Percentiles rank a stretch among this genome's conserved stretches.
phyloP scores from a whole-genome alignment of 768 basidiomycete genomes.

The Mycena albidolilacea region DNA sequence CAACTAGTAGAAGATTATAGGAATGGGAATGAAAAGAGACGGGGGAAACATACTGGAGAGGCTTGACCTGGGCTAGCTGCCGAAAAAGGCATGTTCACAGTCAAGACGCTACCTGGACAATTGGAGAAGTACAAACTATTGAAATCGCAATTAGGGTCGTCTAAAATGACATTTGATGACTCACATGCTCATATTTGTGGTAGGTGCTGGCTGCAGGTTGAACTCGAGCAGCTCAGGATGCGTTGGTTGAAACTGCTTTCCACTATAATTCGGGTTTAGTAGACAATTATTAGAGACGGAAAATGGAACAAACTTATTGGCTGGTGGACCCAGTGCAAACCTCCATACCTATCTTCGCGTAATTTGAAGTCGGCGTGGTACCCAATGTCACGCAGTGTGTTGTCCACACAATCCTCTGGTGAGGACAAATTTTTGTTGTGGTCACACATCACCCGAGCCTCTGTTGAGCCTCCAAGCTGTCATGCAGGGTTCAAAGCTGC shows the following conservation, averaged over 20 bases:
- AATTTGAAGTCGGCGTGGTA: constrained; percentile 16
- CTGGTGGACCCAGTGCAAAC: constrained; percentile 23
- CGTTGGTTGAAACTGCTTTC: constrained; percentile 21
- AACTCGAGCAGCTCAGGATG: constrained; percentile 27
- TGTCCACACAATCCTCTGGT: too few relatives aligned
- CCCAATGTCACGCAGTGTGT: constrained; percentile 26
- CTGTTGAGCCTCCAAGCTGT: too few relatives aligned
- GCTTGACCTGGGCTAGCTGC: constrained; percentile 12
- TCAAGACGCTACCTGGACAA: constrained; percentile 21
- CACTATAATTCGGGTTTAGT: too few relatives aligned
- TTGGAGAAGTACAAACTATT: constrained; percentile 21
- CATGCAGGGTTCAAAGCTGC: too few relatives aligned
- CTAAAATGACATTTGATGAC: constrained; percentile 11
- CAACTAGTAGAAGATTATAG: constrained; percentile 14
- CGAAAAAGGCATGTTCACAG: constrained; percentile 24
- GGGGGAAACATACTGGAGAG: constrained; percentile 16
- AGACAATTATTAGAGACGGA: constrained; percentile 23
- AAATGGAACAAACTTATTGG: constrained; percentile 24
- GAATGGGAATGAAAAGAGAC: constrained; percentile 5
- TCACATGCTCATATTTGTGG: constrained; percentile 22
- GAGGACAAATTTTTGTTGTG: too few relatives aligned
- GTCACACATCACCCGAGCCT: too few relatives aligned
- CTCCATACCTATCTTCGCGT: constrained; percentile 28
- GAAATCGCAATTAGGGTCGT: constrained; percentile 17
- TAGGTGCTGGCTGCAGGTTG: constrained; percentile 21